Evolutionary conservation across 2,329 filamentous ascomycete genomes (phyloP).

Genomic region (Xylariaceae sp.): DNA sequence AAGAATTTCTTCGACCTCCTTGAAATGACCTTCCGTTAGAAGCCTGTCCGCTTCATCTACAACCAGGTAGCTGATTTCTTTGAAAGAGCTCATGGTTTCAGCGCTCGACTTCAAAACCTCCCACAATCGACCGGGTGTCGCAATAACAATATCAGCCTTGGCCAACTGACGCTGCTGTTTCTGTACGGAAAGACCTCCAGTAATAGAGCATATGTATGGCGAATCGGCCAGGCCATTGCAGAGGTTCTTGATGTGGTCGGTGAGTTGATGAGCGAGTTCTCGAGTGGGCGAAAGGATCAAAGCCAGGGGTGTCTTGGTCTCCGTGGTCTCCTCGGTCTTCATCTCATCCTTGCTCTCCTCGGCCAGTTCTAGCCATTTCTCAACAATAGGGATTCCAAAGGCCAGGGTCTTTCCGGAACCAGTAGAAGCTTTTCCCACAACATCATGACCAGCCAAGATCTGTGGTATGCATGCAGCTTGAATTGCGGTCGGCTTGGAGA

Average conservation of each 20-base stretch:
- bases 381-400: conserved; percentile 88
- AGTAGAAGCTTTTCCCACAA: conserved; percentile 93
- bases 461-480: conserved; percentile 76
- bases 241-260: conserved; percentile 72
- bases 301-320: conserved; percentile 55
- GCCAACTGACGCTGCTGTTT: conserved; percentile 86
- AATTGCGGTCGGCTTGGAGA: conserved; percentile 74
- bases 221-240: conserved; percentile 56
- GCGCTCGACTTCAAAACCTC: conserved; percentile 78
- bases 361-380: conserved; percentile 61
- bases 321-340: conserved; percentile 24
- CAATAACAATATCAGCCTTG: conserved; percentile 86
- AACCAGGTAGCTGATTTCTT: conserved; percentile 73
- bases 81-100: conserved; percentile 64
- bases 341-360: conserved; percentile 33
- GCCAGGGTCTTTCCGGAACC: conserved; percentile 96
- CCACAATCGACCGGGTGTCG: conserved; percentile 88
- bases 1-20: conserved; percentile 86
- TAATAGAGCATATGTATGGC: conserved; percentile 79
- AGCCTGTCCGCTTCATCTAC: conserved; percentile 92
- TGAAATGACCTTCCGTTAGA: conserved; percentile 88
- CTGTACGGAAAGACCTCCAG: conserved; percentile 85
- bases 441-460: conserved; percentile 76
- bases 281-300: conserved; percentile 86
- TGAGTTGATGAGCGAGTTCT: conserved; percentile 88